phyloP scores from a whole-genome alignment of 1,139 yeast genomes.

The Blastobotrys apis region DNA sequence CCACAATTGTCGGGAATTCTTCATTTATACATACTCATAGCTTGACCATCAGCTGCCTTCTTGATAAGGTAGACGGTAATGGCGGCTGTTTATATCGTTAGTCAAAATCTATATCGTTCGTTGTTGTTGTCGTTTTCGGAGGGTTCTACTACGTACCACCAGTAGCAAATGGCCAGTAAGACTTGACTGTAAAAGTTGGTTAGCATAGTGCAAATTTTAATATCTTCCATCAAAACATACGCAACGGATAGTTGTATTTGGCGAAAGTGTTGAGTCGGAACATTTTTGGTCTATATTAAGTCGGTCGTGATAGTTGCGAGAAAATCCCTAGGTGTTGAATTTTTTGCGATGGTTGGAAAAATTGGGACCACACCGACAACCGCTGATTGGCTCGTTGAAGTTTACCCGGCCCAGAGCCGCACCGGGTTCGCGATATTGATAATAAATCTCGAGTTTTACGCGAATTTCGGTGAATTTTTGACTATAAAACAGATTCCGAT shows the following conservation, averaged over 20 bases:
- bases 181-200: constrained; percentile 39
- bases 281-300: constrained; percentile 10
- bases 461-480: too few relatives aligned
- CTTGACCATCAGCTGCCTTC: constrained; percentile 50
- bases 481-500: too few relatives aligned
- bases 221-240: constrained; percentile 4
- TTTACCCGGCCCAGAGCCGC: constrained; percentile 6
- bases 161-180: constrained; percentile 64
- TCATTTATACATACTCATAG: constrained; percentile 42
- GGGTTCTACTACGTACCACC: constrained; percentile 43
- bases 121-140: neutral
- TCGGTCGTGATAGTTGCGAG: too few relatives aligned
- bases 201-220: neutral
- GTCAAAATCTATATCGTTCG: constrained; percentile 9
- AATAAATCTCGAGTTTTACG: too few relatives aligned
- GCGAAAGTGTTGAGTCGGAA: constrained; percentile 16
- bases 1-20: too few relatives aligned
- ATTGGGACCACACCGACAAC: too few relatives aligned
- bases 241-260: constrained; percentile 17
- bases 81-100: constrained; percentile 35
- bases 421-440: too few relatives aligned
- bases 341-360: too few relatives aligned
- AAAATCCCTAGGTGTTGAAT: too few relatives aligned
- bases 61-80: constrained; percentile 53
- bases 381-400: constrained; percentile 1